Percentiles rank a stretch among this genome's conserved stretches.
Conservation (phyloP, 108 stramenopile species). For the Discostella stelligeroides region DNA sequence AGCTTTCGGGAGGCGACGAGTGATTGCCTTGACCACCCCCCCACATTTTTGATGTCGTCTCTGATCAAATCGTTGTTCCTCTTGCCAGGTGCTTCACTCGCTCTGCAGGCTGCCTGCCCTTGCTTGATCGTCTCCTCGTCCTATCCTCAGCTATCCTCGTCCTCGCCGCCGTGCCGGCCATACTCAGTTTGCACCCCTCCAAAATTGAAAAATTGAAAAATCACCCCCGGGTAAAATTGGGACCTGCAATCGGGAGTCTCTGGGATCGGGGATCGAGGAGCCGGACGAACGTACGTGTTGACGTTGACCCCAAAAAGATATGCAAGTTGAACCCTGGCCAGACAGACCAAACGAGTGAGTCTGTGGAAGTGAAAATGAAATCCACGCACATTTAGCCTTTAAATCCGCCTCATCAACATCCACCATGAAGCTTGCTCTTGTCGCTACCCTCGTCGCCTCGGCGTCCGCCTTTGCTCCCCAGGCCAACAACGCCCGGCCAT, state of each 20-base stretch:
- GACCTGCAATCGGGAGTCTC: neutral
- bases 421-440: slow-evolving; percentile 86
- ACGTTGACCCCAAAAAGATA: neutral
- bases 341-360: slow-evolving; percentile 6
- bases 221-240: neutral
- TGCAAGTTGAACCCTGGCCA: slow-evolving; percentile 11
- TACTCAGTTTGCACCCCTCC: too few species aligned
- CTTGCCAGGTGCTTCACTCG: too few species aligned
- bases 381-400: neutral
- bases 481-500: slow-evolving; percentile 40
- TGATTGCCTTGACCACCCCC: slow-evolving; percentile 21
- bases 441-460: slow-evolving; percentile 73
- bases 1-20: slow-evolving; percentile 13
- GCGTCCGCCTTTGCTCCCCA: slow-evolving; percentile 73
- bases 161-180: too few species aligned
- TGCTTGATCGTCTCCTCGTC: too few species aligned
- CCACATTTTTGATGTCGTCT: slow-evolving; percentile 19
- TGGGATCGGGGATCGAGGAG: neutral
- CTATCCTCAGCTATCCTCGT: too few species aligned
- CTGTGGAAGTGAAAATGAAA: neutral
- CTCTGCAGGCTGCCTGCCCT: neutral
- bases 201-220: too few species aligned
- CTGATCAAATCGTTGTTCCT: neutral
- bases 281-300: neutral
- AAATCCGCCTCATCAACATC: slow-evolving; percentile 5